A percentile compares a stretch with the other conserved stretches of the same genome.
These are phyloP conservation scores for Irpex sp. DNA, from an alignment of 1,284 basidiomycete genomes.

Conservation along the genomic window DNA sequence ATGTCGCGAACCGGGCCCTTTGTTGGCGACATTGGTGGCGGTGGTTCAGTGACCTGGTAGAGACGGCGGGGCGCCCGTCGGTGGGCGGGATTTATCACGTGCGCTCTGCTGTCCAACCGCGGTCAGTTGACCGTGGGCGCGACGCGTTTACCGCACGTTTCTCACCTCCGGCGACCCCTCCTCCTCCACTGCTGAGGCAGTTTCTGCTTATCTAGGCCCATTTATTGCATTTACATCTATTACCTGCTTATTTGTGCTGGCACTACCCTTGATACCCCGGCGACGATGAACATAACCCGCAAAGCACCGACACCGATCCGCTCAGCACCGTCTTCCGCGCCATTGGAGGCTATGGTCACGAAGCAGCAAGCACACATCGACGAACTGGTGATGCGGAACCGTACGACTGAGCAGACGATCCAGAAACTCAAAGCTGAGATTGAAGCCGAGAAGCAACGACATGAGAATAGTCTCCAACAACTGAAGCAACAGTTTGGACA, in stretches of 20 bases:
- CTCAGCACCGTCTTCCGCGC: constrained; percentile 29
- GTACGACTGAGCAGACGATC: constrained; percentile 55
- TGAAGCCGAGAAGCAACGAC: constrained; percentile 38
- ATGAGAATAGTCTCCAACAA: constrained; percentile 38
- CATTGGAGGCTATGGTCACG: constrained; percentile 47
- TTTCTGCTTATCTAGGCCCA: neutral
- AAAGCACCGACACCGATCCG: constrained; percentile 18
- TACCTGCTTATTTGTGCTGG: neutral
- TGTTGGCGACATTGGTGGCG: constrained; percentile 49
- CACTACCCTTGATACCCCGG: neutral
- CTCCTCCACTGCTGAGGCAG: neutral
- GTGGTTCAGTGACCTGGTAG: neutral
- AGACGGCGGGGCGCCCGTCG: neutral
- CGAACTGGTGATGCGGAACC: constrained; percentile 62
- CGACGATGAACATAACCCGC: constrained; percentile 23
- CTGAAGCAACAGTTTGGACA: constrained; percentile 46
- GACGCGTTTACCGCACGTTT: neutral
- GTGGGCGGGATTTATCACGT: constrained; percentile 9
- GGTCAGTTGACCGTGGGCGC: constrained; percentile 3
- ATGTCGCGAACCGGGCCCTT: constrained; percentile 45
- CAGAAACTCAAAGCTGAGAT: constrained; percentile 30
- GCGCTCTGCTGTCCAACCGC: neutral
- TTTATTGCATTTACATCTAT: neutral
- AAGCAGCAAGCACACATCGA: constrained; percentile 63
- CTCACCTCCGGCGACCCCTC: neutral